Evolutionary conservation across 2,329 filamentous ascomycete species (phyloP).

Genomic region (Zymoseptoria ardabiliae): DNA sequence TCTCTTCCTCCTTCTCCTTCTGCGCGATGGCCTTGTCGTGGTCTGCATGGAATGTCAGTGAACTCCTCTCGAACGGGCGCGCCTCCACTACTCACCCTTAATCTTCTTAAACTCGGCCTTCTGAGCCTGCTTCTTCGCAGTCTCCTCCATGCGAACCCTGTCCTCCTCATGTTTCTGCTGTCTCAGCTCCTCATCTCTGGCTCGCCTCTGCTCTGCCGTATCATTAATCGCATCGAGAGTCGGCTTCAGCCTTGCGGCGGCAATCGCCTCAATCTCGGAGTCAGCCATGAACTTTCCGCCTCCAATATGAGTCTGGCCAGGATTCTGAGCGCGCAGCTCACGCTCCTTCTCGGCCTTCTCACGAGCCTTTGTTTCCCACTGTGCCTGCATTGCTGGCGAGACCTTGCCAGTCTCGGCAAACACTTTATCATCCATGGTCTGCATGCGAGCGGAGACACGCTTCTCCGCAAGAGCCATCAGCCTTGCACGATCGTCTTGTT

Average conservation of each 20-base stretch:
- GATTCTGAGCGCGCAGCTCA: constrained; percentile 51
- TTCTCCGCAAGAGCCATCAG: constrained; percentile 73
- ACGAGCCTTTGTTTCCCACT: constrained; percentile 74
- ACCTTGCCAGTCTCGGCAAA: constrained; percentile 69
- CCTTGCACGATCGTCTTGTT: constrained; percentile 64
- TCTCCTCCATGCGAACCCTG: constrained; percentile 51
- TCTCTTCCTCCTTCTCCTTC: constrained; percentile 44
- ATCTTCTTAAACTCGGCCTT: constrained; percentile 42
- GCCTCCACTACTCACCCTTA: constrained; percentile 47
- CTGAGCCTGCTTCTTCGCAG: constrained; percentile 40
- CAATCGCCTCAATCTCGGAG: constrained; percentile 71
- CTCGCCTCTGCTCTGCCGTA: constrained; percentile 64
- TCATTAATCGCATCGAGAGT: constrained; percentile 78
- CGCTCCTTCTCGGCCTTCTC: constrained; percentile 60
- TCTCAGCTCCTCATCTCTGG: constrained; percentile 55
- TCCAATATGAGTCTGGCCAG: constrained; percentile 62
- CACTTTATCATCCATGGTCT: constrained; percentile 74
- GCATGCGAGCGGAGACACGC: constrained; percentile 73
- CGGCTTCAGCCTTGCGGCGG: constrained; percentile 68
- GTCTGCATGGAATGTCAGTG: constrained; percentile 31
- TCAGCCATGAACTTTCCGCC: constrained; percentile 74
- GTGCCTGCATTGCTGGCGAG: constrained; percentile 58
- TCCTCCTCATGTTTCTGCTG: constrained; percentile 59
- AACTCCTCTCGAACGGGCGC: too few species aligned
- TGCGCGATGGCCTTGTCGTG: constrained; percentile 46